Base-by-base conservation (phyloP, 78 protist species). In the Dictyostelium intermedium region DNA sequence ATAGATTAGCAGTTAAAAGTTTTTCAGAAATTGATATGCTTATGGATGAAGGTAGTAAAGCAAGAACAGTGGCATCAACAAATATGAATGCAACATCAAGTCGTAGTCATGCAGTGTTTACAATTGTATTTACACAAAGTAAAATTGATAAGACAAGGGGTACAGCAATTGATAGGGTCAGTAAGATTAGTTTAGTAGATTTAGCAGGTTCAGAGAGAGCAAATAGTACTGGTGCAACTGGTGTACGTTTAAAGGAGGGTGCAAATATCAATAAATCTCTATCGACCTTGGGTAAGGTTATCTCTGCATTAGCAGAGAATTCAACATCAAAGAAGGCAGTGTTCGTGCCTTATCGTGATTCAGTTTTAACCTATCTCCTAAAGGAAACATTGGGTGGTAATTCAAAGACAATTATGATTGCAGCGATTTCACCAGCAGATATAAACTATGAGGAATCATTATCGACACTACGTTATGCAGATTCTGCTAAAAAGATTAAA, bases 301-400 rank as follows among this genome's bases (percentile, higher is more conserved):
- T 98, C 56, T 77, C 95, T 1, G 98, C 97, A 2, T 93, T 98
- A 18, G 98, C 97, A 5, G 97, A 97, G 72, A 92, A 89, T 82
- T 92, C 96, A 18, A 82, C 91, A 3, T 37, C 85, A 77, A 82
- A 92, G 78, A 97, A 97, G 56, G 78, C 77, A 18, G 94, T 61
- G 5, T 91, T 87, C 56, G 96, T 98, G 6, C 99, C 99, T 7
- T 99, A 98, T 81, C 96, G 99, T 25, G 99, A 98, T 92, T 98
- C 99, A 32, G 85, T 80, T 32, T 95, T 99, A 35, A 99, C 99
- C 63, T 87, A 91, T 35, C 92, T 99, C 81, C 85, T 99, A 27
- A 98, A 99, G 39, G 99, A 98, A 83, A 85, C 97, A 4, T 91
- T 98, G 20, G 99, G 99, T 45, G 99, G 99, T 74, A 97, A 98